Base-by-base conservation (phyloP, 768 basidiomycete species). In the Calocera viscosa region DNA sequence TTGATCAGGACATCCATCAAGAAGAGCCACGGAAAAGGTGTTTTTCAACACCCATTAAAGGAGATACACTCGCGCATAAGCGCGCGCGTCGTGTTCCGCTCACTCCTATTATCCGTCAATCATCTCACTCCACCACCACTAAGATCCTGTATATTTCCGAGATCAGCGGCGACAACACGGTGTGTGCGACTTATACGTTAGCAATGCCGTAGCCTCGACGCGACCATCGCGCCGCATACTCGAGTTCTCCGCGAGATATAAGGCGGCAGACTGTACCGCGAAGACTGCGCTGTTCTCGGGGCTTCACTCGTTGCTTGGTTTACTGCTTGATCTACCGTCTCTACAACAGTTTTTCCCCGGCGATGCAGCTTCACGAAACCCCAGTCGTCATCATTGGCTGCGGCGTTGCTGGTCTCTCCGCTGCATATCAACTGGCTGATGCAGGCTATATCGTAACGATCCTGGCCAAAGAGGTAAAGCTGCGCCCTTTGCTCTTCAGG, bases 331-430 rank as follows among this genome's bases (percentile, higher is more conserved):
- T n/a, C n/a, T n/a, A n/a, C n/a, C n/a, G n/a, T n/a, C n/a, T n/a
- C n/a, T n/a, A n/a, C 43, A 19, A 47, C 5, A 3, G 43, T 17
- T 47, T 19, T 19, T 19, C 43, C 16, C 43, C 43, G 19, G 5
- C 43, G 19, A 60, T 60, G 53, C 53, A 60, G 30, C 53, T 60
- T 22, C 53, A 60, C 53, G 26, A 60, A 60, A 60, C 53, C 19
- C 53, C 53, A 8, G 53, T 60, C 30, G 53, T 64, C 26, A 33
- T 64, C 35, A 22, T 40, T 1, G 64, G 64, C 64, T 35, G 64
- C 38, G 64, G 64, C 17, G 64, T 64, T 11, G 64, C 64, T 24
- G 64, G 64, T 11, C 64, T 64, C 35, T 38, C 33, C 30, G 64
- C 64, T 12, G 64, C 64, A 7, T 40, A 40, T n/a, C 33, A 38